Percentiles rank a stretch among this genome's conserved stretches.
phyloP scores from a whole-genome alignment of 306 rosid genomes.

The Prosopis cineraria region DNA sequence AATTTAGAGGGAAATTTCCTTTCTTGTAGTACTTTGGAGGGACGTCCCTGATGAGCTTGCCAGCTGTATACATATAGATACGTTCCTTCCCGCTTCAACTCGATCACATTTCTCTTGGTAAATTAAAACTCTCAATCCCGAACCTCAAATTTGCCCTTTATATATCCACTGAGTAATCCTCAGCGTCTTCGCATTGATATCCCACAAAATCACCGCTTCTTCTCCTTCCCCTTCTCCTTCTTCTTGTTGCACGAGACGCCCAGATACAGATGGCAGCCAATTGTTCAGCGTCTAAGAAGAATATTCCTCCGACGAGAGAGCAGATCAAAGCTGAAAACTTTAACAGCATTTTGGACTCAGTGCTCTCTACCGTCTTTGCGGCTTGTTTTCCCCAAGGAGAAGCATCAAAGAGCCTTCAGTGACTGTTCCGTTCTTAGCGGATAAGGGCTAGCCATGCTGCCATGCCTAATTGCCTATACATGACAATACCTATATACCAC shows the following conservation, averaged over 20 bases:
- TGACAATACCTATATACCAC: no score
- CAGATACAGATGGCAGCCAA: slow-evolving; percentile 12
- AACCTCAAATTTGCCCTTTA: background rate
- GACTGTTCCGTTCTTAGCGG: background rate
- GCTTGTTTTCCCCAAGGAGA: background rate
- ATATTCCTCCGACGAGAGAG: slow-evolving; percentile 28
- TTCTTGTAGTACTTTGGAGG: background rate
- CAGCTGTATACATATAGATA: background rate
- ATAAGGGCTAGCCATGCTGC: no score
- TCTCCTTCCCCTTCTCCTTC: background rate
- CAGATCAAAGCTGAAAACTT: slow-evolving; percentile 34
- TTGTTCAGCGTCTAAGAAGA: background rate
- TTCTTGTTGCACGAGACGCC: no score
- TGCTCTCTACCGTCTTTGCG: slow-evolving; percentile 1
- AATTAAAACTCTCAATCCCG: background rate
- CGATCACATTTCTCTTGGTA: background rate
- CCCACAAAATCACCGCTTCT: background rate
- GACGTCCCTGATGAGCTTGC: background rate
- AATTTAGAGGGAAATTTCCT: background rate
- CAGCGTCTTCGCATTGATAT: background rate
- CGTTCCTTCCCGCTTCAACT: background rate
- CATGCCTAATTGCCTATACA: no score
- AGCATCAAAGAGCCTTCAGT: background rate
- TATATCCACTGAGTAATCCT: background rate
- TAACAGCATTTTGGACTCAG: background rate